Evolutionary conservation across 1,284 basidiomycete genomes (phyloP), one percentile per base, ranked within the genome.

Genomic region (Fomes fomentarius): DNA sequence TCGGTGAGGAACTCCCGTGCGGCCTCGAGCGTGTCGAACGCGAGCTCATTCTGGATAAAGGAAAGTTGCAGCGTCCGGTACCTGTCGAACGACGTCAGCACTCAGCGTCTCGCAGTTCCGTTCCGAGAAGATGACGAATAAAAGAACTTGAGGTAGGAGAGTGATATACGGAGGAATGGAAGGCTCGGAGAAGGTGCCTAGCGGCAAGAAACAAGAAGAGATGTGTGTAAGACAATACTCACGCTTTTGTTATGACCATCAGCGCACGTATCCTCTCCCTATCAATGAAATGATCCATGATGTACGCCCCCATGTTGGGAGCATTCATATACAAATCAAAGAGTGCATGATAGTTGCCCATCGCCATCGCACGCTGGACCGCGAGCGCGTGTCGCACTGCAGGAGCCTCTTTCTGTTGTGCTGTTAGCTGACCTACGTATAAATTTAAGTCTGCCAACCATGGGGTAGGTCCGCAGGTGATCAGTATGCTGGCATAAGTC

Each of bases 241-340:
- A 96, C 95, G 92, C 90, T 82, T 91, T 96, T 34, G 93, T 85
- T 77, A 99, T 95, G 63, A 91, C 85, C 64, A 94, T 83, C 53
- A 99, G 74, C 1, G 95, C 95, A 57, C 87, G 85, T 52, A 92
- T 83, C 52, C 97, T 79, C 75, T 98, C 97, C 61, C 97, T 84
- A 67, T 91, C 87, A 63, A 98, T 90, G 71, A 99, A 98, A 72
- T 98, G 95, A 73, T 99, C 96, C 93, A 99, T 97, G 68, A 99
- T 94, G 73, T 98, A 98, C 52, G 87, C 95, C 47, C 94, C 94
- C 97, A 99, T 98, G 70, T 96, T 96, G 38, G 96, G 96, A 40
- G 94, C 93, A 56, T 81, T 79, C 62, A 84, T 66, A 74, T 94
- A 99, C 46, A 96, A 77, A 59, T 85, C 82, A 76, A 98, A 99